Evolutionary conservation across 208 protist genomes (phyloP).

Genomic region (Acanthamoeba culbertsoni): DNA sequence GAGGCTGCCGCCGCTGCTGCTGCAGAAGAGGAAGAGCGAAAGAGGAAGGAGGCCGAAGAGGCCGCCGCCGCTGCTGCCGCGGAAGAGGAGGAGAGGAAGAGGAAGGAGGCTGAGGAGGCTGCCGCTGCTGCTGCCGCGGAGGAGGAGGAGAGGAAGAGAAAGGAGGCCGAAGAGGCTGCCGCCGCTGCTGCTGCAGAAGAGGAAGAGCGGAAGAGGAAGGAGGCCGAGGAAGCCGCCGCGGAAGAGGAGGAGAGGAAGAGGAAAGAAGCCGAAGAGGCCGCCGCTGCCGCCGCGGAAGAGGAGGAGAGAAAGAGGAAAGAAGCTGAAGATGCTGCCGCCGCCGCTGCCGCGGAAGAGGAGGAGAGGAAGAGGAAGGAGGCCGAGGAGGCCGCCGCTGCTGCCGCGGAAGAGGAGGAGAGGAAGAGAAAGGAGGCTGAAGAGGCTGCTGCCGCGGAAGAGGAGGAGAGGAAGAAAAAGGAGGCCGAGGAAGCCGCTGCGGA

Average conservation of each 20-base stretch:
- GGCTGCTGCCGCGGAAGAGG: no score
- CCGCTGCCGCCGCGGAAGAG: not conserved
- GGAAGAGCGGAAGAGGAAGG: not conserved
- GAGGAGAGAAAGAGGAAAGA: not conserved
- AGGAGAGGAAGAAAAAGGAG: no score
- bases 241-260: not conserved
- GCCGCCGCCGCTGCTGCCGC: not conserved
- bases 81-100: not conserved
- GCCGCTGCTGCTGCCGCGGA: not conserved
- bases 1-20: not conserved
- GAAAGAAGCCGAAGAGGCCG: not conserved
- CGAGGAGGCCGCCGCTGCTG: not conserved
- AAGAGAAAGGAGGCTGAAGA: not conserved
- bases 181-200: not conserved
- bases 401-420: not conserved
- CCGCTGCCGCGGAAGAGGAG: not conserved
- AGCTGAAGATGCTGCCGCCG: not conserved
- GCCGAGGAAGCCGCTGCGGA: not conserved
- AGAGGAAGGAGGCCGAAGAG: not conserved
- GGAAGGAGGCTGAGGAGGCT: not conserved
- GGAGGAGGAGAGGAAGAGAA: not conserved
- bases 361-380: not conserved
- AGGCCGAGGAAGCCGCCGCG: not conserved
- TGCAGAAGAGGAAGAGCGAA: not conserved
- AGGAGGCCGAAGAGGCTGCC: not conserved